Conservation (phyloP, 1,284 basidiomycete species). For the Austroboletus niveus region DNA sequence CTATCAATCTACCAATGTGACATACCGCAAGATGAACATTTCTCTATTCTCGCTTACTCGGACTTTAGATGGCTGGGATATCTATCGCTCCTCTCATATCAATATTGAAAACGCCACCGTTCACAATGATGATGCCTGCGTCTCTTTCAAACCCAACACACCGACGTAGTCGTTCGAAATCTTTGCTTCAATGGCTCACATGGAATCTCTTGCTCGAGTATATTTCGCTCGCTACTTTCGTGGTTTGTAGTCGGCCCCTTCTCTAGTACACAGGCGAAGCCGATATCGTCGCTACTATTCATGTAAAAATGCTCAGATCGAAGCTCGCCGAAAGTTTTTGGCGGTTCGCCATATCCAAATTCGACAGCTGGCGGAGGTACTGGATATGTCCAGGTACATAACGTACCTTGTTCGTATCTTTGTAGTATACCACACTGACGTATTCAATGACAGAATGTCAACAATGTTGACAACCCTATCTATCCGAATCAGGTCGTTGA, state of each 20-base stretch:
- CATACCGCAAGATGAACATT: slow-evolving; percentile 26
- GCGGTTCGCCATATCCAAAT: slow-evolving; percentile 21
- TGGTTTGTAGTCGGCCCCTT: background rate
- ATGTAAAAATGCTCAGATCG: slow-evolving; percentile 48
- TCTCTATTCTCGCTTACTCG: background rate
- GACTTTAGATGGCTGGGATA: slow-evolving; percentile 45
- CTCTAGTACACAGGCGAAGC: slow-evolving; percentile 44
- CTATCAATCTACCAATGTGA: slow-evolving; percentile 29
- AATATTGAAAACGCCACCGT: slow-evolving; percentile 39
- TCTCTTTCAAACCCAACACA: slow-evolving; percentile 30
- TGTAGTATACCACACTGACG: background rate
- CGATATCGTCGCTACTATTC: slow-evolving; percentile 49
- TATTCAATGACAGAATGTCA: slow-evolving; percentile 29
- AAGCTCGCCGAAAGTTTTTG: slow-evolving; percentile 38
- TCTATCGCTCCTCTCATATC: slow-evolving; percentile 41
- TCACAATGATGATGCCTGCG: slow-evolving; percentile 47
- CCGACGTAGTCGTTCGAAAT: slow-evolving; percentile 12
- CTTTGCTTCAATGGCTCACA: slow-evolving; percentile 19
- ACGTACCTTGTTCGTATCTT: background rate
- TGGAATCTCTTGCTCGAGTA: slow-evolving; percentile 23
- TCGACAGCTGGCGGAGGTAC: slow-evolving; percentile 34
- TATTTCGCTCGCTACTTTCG: background rate
- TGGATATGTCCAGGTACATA: slow-evolving; percentile 31
- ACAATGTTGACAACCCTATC: slow-evolving; percentile 45
- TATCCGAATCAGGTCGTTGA: slow-evolving; percentile 15